Evolutionary conservation across 352 stramenopile species (phyloP), one percentile per base, ranked within the genome.

Genomic region (Phytophthora meadii): DNA sequence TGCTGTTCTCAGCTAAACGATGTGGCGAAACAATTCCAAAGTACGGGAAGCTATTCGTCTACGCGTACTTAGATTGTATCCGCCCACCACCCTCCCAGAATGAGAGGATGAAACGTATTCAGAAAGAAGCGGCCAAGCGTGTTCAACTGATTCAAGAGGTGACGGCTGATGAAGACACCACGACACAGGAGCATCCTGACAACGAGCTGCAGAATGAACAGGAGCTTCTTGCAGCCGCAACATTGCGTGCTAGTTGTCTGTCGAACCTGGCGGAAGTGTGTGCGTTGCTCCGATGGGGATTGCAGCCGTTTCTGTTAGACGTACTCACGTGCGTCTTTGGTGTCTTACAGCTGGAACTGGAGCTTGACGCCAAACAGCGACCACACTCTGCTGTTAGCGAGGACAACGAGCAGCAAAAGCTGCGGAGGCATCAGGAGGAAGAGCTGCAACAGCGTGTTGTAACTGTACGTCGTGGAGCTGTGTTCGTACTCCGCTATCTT

Each of bases 191-290:
- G 12, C 27, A 53, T 0, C 11, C 48, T 15, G 34, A 54, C 25
- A 63, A 44, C 8, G 54, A 66, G n/a, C 63, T 42, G 8, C 49
- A 64, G 22, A 61, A 12, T 48, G 61, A 58, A 9, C 54, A 71
- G 19, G 61, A 76, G 19, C 59, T 70, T 6, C 56, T 93, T 22
- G 75, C 68, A 5, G 68, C 76, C 15, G 80, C 82, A 28, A 96
- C 87, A 32, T 63, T 94, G 28, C 84, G 88, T 9, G 86, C 88
- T 19, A 96, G 88, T 48, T 96, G 86, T 63, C 54, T 96, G 34
- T 96, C 88, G n/a, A 96, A 96, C 48, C 68, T 96, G 12, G 88
- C 88, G n/a, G 86, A 96, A 41, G 82, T 95, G 12, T 90, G 81
- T 22, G 83, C 76, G 6, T 59, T 94, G 44, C 69, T 96, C 9